A percentile compares a stretch with the other conserved stretches of the same genome.
These are phyloP conservation scores for Cyclotella atomus DNA, from an alignment of 108 stramenopile genomes.

Conservation along the genomic window DNA sequence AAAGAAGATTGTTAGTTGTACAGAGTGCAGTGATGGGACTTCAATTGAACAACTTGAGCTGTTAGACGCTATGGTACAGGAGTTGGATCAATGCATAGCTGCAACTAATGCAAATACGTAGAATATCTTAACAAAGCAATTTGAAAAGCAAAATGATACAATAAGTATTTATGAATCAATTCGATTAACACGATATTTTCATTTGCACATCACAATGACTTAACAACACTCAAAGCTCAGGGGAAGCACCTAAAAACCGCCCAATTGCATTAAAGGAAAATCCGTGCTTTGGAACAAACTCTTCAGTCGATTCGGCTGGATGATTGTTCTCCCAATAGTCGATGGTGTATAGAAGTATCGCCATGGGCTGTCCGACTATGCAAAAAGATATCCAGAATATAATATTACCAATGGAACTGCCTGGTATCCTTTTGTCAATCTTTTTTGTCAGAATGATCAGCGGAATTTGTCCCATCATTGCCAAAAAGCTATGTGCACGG, in stretches of 20 bases:
- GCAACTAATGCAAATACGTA: too few relatives aligned
- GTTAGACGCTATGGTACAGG: slow-evolving; percentile 51
- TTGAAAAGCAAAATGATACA: too few relatives aligned
- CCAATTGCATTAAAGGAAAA: slow-evolving; percentile 22
- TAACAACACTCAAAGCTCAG: slow-evolving; percentile 23
- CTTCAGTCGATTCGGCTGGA: slow-evolving; percentile 6
- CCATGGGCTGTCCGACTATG: slow-evolving; percentile 87
- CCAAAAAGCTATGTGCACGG: slow-evolving; percentile 79
- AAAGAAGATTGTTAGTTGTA: slow-evolving; percentile 77
- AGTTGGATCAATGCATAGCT: slow-evolving; percentile 34
- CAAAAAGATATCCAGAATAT: slow-evolving; percentile 89
- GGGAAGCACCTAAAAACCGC: slow-evolving; percentile 36
- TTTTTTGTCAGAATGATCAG: slow-evolving; percentile 85
- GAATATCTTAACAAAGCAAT: too few relatives aligned
- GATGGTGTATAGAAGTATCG: slow-evolving; percentile 80
- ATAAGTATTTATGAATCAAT: too few relatives aligned
- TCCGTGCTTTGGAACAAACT: slow-evolving; percentile 4
- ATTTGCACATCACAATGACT: too few relatives aligned
- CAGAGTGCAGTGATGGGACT: too few relatives aligned
- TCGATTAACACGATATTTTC: too few relatives aligned
- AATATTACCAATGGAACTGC: slow-evolving; percentile 56
- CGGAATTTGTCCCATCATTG: slow-evolving; percentile 94
- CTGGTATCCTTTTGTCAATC: slow-evolving; percentile 62
- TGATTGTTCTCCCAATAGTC: slow-evolving; percentile 65
- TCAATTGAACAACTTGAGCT: slow-evolving; percentile 24